Conservation (phyloP, 2,329 filamentous ascomycete genomes). For the Rhexocercosporidium sp. region DNA sequence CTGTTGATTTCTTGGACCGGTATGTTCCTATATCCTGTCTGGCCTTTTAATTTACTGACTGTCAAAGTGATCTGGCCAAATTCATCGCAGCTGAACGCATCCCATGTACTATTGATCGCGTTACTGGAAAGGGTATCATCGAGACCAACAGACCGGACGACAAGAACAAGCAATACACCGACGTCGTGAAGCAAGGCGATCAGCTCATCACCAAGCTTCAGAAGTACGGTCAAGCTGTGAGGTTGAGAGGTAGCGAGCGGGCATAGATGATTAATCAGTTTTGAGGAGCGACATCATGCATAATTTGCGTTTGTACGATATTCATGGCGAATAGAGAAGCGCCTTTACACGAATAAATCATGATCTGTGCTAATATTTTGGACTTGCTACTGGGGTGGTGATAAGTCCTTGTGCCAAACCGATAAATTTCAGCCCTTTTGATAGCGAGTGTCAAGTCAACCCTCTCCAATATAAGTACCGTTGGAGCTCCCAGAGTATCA, state of each 20-base stretch:
- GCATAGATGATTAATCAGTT: constrained; percentile 56
- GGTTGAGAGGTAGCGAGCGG: constrained; percentile 91
- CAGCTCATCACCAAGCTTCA: constrained; percentile 98
- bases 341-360: constrained; percentile 21
- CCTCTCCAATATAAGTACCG: background rate
- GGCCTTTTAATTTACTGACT: constrained; percentile 21
- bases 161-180: constrained; percentile 99
- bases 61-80: constrained; percentile 81
- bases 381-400: background rate
- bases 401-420: background rate
- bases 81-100: constrained; percentile 96
- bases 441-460: constrained; percentile 3
- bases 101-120: constrained; percentile 95
- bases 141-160: constrained; percentile 97
- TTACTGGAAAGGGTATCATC: constrained; percentile 94
- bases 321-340: constrained; percentile 31
- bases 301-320: constrained; percentile 35
- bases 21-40: constrained; percentile 51
- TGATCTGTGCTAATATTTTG: background rate
- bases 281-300: constrained; percentile 16
- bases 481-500: too few species aligned
- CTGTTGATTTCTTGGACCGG: constrained; percentile 94
- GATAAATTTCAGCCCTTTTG: background rate
- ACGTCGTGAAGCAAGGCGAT: constrained; percentile 96
- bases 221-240: constrained; percentile 97